Percentiles rank a stretch among this genome's conserved stretches.
Evolutionary conservation across 2,329 filamentous ascomycete genomes (phyloP).

Genomic region (Ophiostoma piceae): DNA sequence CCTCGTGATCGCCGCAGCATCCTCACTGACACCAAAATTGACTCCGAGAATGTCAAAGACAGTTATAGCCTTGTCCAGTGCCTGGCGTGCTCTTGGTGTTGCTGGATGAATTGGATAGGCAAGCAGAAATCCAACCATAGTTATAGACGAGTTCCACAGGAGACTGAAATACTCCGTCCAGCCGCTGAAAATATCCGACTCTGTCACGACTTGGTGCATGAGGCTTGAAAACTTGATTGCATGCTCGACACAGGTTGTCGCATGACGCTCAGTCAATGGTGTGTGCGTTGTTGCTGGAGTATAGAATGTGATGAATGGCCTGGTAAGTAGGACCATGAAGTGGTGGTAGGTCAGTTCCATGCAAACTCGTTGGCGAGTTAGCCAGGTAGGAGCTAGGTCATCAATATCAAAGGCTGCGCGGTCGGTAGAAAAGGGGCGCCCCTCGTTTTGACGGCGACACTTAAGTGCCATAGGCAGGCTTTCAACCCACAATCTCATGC

Average conservation of each 20-base stretch:
- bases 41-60: neutral
- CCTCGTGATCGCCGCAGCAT: neutral
- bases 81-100: neutral
- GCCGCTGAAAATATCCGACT: neutral
- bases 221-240: neutral
- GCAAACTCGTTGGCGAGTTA: neutral
- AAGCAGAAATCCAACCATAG: neutral
- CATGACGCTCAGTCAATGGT: neutral
- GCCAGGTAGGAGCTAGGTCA: neutral
- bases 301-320: neutral
- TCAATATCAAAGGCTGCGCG: neutral
- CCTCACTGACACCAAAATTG: neutral
- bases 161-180: neutral
- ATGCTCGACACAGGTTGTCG: neutral
- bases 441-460: neutral
- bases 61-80: neutral
- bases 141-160: neutral
- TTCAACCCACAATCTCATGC: neutral
- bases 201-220: neutral
- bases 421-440: neutral
- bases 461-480: neutral
- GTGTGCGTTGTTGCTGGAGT: neutral
- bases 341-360: neutral
- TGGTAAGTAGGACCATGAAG: neutral
- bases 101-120: neutral